These are phyloP conservation scores for Pulveroboletus ravenelii DNA, from an alignment of 768 basidiomycete species.

Conservation along the genomic window DNA sequence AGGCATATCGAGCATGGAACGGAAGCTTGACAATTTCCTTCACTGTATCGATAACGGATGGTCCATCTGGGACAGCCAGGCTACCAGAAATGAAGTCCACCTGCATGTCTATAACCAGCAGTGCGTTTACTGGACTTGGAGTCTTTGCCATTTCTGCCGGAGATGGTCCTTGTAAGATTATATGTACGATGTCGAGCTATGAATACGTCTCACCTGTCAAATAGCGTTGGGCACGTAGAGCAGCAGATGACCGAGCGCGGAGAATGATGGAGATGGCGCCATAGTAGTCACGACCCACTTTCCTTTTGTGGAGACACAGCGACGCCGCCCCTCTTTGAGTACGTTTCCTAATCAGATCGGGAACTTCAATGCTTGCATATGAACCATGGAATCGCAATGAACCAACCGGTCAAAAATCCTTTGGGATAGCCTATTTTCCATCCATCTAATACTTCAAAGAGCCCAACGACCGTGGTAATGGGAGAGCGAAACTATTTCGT, in stretches of 20 bases:
- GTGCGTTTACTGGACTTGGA: slow-evolving; percentile 33
- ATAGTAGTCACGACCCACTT: neutral
- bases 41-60: slow-evolving; percentile 52
- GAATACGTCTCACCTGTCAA: neutral
- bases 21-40: slow-evolving; percentile 55
- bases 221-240: neutral
- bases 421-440: neutral
- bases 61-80: slow-evolving; percentile 63
- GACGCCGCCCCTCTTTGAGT: too few relatives aligned
- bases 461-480: slow-evolving; percentile 1
- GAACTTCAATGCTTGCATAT: too few relatives aligned
- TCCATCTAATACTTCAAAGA: neutral
- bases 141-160: slow-evolving; percentile 16
- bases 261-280: neutral
- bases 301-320: neutral
- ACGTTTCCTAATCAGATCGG: too few relatives aligned
- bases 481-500: neutral
- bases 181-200: neutral
- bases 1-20: slow-evolving; percentile 48
- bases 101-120: slow-evolving; percentile 77
- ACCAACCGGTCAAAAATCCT: too few relatives aligned
- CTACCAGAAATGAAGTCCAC: slow-evolving; percentile 77
- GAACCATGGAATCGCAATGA: too few relatives aligned
- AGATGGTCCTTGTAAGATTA: neutral
- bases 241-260: too few relatives aligned